Evolutionary conservation across 495 filamentous ascomycete species (phyloP).

Genomic region (Poronia punctata): DNA sequence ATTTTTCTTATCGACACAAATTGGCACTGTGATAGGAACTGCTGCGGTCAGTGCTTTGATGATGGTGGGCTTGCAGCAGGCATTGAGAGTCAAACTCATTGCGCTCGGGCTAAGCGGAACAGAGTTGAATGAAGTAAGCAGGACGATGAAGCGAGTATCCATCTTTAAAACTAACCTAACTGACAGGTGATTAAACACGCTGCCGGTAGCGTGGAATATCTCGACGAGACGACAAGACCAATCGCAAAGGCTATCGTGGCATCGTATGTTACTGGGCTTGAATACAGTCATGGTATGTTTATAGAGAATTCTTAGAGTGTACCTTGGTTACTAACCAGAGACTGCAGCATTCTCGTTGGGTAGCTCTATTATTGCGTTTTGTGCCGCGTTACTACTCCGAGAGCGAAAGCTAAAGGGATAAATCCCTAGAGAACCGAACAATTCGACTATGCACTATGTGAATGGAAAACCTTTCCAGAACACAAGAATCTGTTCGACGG

Average conservation of each 20-base stretch:
- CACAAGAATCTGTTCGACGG: no score
- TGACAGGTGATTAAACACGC: slow-evolving; percentile 34
- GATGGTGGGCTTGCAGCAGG: slow-evolving; percentile 20
- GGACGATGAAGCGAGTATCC: no score
- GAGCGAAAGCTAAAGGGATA: no score
- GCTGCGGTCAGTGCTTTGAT: slow-evolving; percentile 42
- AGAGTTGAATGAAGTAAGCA: slow-evolving; percentile 15
- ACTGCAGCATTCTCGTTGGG: no score
- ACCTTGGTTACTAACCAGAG: no score
- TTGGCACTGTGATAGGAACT: slow-evolving; percentile 48
- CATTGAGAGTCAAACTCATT: slow-evolving; percentile 20
- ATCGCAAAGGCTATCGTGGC: slow-evolving; percentile 24
- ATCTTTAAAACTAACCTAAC: no score
- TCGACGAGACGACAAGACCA: slow-evolving; percentile 35
- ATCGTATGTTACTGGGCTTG: slow-evolving; percentile 32
- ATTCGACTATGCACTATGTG: no score
- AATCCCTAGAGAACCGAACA: no score
- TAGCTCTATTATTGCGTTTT: no score
- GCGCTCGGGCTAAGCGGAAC: slow-evolving; percentile 12
- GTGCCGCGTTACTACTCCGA: no score
- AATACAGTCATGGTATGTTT: slow-evolving; percentile 26
- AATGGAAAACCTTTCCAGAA: no score
- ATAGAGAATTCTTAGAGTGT: no score
- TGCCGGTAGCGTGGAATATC: slow-evolving; percentile 43
- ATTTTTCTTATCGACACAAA: slow-evolving; percentile 43